Evolutionary conservation across 176 grass and related monocot genomes (phyloP).

Genomic region (Guadua angustifolia): DNA sequence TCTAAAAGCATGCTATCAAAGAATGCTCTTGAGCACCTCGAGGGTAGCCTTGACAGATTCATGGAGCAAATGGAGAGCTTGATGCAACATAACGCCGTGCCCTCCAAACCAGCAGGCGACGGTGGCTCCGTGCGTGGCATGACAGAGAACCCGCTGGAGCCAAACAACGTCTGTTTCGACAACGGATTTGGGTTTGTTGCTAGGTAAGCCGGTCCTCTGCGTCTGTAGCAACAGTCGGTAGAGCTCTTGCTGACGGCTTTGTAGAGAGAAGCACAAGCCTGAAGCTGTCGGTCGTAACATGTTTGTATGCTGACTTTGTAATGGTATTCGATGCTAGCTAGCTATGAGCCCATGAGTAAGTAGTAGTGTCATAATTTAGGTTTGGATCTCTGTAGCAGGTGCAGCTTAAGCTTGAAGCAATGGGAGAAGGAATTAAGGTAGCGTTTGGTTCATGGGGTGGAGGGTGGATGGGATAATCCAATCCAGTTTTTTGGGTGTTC

Average conservation of each 20-base stretch:
- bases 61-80: no score
- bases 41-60: no score
- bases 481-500: no score
- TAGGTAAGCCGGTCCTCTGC: conserved; percentile 18
- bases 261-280: background rate
- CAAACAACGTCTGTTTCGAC: conserved; percentile 51
- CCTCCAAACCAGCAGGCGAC: conserved; percentile 31
- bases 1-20: no score
- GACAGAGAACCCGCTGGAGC: conserved; percentile 31
- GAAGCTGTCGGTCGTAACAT: background rate
- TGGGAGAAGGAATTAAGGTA: background rate
- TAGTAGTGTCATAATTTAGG: background rate
- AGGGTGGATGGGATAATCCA: no score
- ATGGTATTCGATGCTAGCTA: background rate
- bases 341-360: background rate
- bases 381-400: background rate
- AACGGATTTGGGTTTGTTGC: conserved; percentile 42
- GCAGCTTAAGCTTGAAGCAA: background rate
- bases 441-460: no score
- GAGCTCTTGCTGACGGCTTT: background rate
- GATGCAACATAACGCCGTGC: background rate
- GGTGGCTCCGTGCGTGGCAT: conserved; percentile 3
- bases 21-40: no score
- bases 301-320: background rate
- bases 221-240: background rate